Base-by-base conservation (phyloP, 2,329 filamentous ascomycete genomes). In the Botryotinia calthae region DNA sequence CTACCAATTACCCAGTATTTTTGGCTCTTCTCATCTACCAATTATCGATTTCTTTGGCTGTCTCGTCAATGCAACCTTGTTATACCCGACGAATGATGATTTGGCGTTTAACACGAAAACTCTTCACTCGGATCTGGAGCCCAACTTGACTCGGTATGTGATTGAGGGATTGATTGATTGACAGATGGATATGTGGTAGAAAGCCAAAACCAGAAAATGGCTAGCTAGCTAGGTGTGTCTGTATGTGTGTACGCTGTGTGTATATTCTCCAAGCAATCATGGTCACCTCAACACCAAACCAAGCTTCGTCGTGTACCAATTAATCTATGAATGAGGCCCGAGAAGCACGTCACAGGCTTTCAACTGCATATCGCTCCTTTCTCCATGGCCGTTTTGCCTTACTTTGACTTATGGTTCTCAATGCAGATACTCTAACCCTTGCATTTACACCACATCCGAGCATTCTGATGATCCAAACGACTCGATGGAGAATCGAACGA, bases 21-120 rank as follows among this genome's bases (percentile, higher is more conserved):
- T 7, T 37, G 37, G 37, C 37, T 37, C 37, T 37, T 7, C 37
- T 28, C 25, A 16, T 54, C 51, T 28, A 28, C 51, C 51, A n/a
- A 54, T 54, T 54, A 54, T 67, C 51, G 31, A 40, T n/a, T 22
- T n/a, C 51, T 72, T 25, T 56, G 63, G 14, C 28, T 22, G 59
- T 68, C 20, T 68, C 31, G 20, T 16, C 51, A 37, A 68, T 59
- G 63, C 61, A 46, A 68, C 66, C 64, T 48, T 64, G 70, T 73
- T 40, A 75, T 76, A 77, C 74, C 76, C 77, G 75, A 79, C 78
- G 76, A 79, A 79, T 79, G 73, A 76, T 58, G 74, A 74, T 54
- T 40, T 72, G 74, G 76, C 78, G 77, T 76, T 77, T 79, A 79
- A 34, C 46, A 54, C 48, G 44, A 42, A 67, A 62, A 37, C 68